Conservation (phyloP, 2,329 filamentous ascomycete species). For the Aschersonia sp. region DNA sequence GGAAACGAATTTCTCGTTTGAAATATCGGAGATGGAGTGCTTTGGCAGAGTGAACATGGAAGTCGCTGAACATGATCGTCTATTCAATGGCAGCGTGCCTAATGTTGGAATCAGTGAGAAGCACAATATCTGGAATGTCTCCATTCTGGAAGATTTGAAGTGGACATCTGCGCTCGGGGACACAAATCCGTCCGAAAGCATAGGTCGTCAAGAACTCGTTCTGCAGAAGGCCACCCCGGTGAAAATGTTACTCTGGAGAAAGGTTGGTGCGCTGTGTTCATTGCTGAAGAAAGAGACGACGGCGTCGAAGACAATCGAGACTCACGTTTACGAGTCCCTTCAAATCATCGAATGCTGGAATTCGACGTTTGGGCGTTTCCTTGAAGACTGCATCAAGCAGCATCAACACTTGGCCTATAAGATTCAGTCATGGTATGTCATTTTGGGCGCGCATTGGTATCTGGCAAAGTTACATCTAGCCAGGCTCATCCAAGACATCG, state of each 20-base stretch:
- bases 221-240: neutral
- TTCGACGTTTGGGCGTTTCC: neutral
- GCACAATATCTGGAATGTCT: neutral
- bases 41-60: neutral
- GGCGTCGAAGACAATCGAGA: neutral
- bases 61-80: neutral
- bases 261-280: neutral
- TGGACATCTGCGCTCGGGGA: neutral
- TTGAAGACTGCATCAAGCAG: neutral
- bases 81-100: neutral
- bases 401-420: neutral
- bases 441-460: neutral
- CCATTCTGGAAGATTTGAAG: neutral
- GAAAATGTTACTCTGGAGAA: neutral
- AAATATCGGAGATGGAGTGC: neutral
- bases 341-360: neutral
- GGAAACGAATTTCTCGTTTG: neutral
- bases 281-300: neutral
- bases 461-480: neutral
- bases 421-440: neutral
- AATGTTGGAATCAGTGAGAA: neutral
- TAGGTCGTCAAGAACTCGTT: neutral
- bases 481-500: neutral
- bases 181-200: neutral
- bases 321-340: neutral